Percentiles rank a stretch among this genome's conserved stretches.
These are phyloP conservation scores for Calonectria henricotiae DNA, from an alignment of 2,329 filamentous ascomycete genomes.

Conservation along the genomic window DNA sequence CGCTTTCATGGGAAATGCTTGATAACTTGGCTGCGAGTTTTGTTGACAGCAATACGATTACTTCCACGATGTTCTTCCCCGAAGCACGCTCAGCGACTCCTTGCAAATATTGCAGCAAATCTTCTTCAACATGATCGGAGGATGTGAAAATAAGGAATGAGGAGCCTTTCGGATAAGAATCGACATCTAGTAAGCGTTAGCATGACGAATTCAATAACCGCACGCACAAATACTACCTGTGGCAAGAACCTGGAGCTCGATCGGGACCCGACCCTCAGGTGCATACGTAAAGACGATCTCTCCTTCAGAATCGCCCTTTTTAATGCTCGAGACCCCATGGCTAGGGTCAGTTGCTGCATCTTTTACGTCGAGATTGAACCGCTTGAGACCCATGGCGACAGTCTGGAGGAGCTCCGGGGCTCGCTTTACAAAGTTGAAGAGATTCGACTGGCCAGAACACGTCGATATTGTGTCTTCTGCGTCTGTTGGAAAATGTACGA, in stretches of 20 bases:
- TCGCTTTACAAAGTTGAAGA: background rate
- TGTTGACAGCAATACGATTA: constrained; percentile 42
- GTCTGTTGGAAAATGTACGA: background rate
- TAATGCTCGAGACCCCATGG: constrained; percentile 69
- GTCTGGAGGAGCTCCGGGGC: too few species aligned
- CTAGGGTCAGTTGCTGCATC: constrained; percentile 61
- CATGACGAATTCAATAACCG: background rate
- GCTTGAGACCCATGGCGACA: constrained; percentile 74
- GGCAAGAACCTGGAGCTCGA: constrained; percentile 60
- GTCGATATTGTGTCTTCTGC: background rate
- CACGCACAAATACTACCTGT: constrained; percentile 52
- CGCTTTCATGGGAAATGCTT: background rate
- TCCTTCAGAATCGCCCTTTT: constrained; percentile 79
- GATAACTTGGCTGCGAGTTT: constrained; percentile 39
- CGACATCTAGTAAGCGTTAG: constrained; percentile 48
- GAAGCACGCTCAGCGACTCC: constrained; percentile 56
- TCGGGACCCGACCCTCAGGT: constrained; percentile 49
- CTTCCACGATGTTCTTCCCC: constrained; percentile 52
- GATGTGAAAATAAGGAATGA: constrained; percentile 64
- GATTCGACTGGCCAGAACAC: background rate
- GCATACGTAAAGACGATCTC: constrained; percentile 76
- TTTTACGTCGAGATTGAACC: constrained; percentile 74
- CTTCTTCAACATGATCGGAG: constrained; percentile 55
- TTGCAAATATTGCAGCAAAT: constrained; percentile 65
- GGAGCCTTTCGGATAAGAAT: constrained; percentile 59